Percentiles rank a stretch among this genome's conserved stretches.
Evolutionary conservation across 2,329 filamentous ascomycete species (phyloP).

Genomic region (Fusarium dimerum): DNA sequence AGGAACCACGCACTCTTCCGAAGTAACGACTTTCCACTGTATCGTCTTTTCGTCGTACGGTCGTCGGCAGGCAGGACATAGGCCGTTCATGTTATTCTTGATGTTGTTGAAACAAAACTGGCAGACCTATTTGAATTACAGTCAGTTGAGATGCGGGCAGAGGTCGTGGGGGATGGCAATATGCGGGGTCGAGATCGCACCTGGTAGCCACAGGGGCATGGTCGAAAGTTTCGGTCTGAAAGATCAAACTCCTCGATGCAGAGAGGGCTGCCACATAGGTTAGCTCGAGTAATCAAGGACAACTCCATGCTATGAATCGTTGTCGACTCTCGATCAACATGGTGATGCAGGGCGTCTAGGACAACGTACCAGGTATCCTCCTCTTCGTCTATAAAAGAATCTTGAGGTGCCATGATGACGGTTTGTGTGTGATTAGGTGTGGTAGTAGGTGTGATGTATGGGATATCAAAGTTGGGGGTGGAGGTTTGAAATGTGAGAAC

Average conservation of each 20-base stretch:
- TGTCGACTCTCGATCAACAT: constrained; percentile 12
- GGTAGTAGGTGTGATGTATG: constrained; percentile 16
- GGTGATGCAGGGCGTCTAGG: constrained; percentile 6
- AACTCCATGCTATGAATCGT: constrained; percentile 21
- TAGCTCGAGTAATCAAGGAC: constrained; percentile 19
- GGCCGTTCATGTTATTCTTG: constrained; percentile 94
- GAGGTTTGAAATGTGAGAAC: constrained; percentile 25
- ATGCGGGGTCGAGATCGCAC: constrained; percentile 50
- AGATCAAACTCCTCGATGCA: constrained; percentile 99
- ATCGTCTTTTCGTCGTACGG: constrained; percentile 97
- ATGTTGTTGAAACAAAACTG: constrained; percentile 99
- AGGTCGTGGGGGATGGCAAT: constrained; percentile 1
- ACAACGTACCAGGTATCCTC: constrained; percentile 65
- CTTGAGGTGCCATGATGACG: constrained; percentile 64
- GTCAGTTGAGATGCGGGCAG: constrained; percentile 27
- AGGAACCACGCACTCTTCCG: constrained; percentile 75
- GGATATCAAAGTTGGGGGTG: constrained; percentile 15
- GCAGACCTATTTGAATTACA: constrained; percentile 69
- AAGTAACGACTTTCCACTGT: constrained; percentile 91
- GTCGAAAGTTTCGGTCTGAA: constrained; percentile 93
- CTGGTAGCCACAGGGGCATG: constrained; percentile 97
- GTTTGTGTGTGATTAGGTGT: constrained; percentile 24
- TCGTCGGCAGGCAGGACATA: constrained; percentile 95
- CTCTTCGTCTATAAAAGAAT: constrained; percentile 71
- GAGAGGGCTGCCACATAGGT: constrained; percentile 68